These are phyloP conservation scores for Microcos paniculata DNA, from an alignment of 345 rosid species.

Conservation along the genomic window DNA sequence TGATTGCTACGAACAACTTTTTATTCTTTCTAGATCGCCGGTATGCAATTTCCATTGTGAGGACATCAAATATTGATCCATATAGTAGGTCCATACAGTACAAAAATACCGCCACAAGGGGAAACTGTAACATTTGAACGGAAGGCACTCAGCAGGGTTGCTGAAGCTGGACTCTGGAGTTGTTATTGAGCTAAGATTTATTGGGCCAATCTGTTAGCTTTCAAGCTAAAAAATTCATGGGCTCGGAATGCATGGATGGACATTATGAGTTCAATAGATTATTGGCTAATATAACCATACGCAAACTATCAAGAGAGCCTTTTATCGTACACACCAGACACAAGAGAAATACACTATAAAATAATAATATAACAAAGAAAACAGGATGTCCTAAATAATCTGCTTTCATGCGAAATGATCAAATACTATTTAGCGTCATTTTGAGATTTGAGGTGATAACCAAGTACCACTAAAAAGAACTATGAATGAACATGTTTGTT, in stretches of 20 bases:
- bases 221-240: not conserved
- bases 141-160: not conserved
- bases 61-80: not conserved
- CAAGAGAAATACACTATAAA: too few relatives aligned
- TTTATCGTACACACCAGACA: too few relatives aligned
- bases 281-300: too few relatives aligned
- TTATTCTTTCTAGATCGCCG: not conserved
- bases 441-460: not conserved
- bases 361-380: too few relatives aligned
- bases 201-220: not conserved
- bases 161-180: too few relatives aligned
- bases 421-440: not conserved
- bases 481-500: not conserved
- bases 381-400: too few relatives aligned
- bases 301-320: too few relatives aligned
- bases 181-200: not conserved
- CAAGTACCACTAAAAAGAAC: too few relatives aligned
- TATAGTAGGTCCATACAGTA: too few relatives aligned
- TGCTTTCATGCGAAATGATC: not conserved
- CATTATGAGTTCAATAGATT: too few relatives aligned
- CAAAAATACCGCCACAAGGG: not conserved
- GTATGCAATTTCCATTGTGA: not conserved
- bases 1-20: not conserved
- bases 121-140: not conserved
- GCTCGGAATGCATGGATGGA: too few relatives aligned